Evolutionary conservation across 176 grass and related monocot species (phyloP).

Genomic region (Aegilops speltoides): DNA sequence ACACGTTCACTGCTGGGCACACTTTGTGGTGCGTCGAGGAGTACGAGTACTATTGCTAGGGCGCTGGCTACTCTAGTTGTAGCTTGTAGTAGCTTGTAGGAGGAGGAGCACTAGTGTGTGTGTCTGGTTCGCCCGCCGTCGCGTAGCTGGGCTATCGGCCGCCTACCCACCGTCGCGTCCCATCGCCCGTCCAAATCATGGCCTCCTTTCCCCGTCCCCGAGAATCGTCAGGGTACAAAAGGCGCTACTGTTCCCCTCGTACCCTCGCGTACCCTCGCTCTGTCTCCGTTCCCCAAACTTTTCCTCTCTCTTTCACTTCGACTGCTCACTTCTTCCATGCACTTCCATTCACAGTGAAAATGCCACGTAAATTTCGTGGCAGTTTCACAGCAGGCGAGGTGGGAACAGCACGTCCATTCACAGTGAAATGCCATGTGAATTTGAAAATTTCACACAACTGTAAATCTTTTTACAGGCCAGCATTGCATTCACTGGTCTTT

Average conservation of each 20-base stretch:
- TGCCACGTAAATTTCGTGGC: not conserved
- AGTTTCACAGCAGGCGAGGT: not conserved
- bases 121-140: not conserved
- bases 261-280: not conserved
- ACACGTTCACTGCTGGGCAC: no score
- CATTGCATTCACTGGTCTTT: not conserved
- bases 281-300: not conserved
- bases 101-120: not conserved
- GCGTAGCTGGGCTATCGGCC: not conserved
- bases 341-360: not conserved
- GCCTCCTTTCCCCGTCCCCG: not conserved
- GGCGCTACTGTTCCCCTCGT: not conserved
- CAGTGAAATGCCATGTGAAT: no score
- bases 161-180: slow-evolving; percentile 3
- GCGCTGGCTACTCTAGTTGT: not conserved
- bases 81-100: no score
- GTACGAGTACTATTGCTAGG: not conserved
- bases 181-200: not conserved
- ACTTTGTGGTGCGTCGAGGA: no score
- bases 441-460: no score
- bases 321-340: not conserved
- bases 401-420: no score
- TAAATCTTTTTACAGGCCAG: not conserved
- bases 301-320: not conserved
- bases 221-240: slow-evolving; percentile 24